Base-by-base conservation (phyloP, 2,329 filamentous ascomycete species). In the Pseudogymnoascus sp. region DNA sequence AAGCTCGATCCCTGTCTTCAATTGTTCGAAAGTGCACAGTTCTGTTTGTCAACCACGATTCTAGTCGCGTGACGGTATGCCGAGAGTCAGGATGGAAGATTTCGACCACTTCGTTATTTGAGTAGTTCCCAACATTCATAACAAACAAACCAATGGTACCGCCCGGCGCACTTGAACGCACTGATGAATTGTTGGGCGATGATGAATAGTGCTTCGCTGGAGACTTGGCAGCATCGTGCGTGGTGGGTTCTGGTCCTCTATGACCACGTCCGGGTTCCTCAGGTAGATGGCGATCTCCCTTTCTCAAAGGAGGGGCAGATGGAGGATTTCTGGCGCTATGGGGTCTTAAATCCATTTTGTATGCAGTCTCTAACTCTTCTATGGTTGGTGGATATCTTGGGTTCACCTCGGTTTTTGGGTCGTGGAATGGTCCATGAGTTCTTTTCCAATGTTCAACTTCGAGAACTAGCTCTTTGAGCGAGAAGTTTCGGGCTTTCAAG, bases 381-480 rank as follows among this genome's bases (percentile, higher is more conserved):
- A 57, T 57, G 11, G 47, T 57, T 34, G 47, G 47, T 18, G 47
- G 47, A n/a, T 57, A 57, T 57, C 47, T 57, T 31, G 47, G 26
- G n/a, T 57, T 57, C 10, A 18, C 14, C n/a, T 57, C 47, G 8
- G 47, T 57, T 16, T 18, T 34, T 57, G 47, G 10, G 26, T 57
- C 47, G n/a, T 11, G 11, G 18, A 57, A 57, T 8, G 47, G 47
- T 10, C 47, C 47, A 34, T 34, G 14, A 7, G 26, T 12, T 14
- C 47, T 57, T 18, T 67, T 68, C 70, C 67, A 72, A 11, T 51
- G 34, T 8, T 61, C 26, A 8, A 72, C 45, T 8, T 64, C 63
- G 4, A 45, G 36, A 7, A 67, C 51, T 1, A 72, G 31, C 5
- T 66, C 63, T 8, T 62, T n/a, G 39, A 68, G 57, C 1, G 3